Percentiles rank a stretch among this genome's conserved stretches.
Conservation (phyloP, 2,329 filamentous ascomycete species). For the Biscogniauxia marginata region DNA sequence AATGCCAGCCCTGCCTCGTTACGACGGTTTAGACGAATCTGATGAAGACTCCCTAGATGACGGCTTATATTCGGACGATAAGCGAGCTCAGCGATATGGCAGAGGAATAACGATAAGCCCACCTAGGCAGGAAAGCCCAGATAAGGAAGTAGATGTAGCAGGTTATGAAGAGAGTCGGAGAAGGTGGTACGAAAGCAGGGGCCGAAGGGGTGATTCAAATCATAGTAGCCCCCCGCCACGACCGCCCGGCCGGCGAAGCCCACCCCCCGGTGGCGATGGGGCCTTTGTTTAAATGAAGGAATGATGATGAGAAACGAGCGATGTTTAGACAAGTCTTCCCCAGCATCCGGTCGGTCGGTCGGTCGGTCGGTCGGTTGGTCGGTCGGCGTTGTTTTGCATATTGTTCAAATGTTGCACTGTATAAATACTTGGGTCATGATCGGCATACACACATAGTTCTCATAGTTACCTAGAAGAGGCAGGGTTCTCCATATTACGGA, state of each 20-base stretch:
- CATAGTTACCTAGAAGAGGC: too few relatives aligned
- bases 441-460: background rate
- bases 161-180: conserved; percentile 29
- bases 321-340: conserved; percentile 7
- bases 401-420: background rate
- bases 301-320: conserved; percentile 29
- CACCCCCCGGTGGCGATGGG: conserved; percentile 17
- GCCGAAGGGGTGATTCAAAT: conserved; percentile 17
- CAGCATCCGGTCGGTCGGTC: background rate
- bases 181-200: conserved; percentile 26
- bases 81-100: conserved; percentile 36
- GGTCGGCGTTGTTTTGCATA: background rate
- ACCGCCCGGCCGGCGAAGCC: conserved; percentile 19
- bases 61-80: conserved; percentile 29
- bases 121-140: conserved; percentile 33
- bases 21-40: conserved; percentile 31
- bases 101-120: conserved; percentile 42
- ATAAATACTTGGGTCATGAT: background rate
- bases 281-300: conserved; percentile 18
- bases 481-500: background rate
- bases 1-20: conserved; percentile 35
- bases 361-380: background rate
- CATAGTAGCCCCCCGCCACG: conserved; percentile 20
- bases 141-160: conserved; percentile 25
- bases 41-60: conserved; percentile 34